These are phyloP conservation scores for Hemisphaericaspora xylanilytica DNA, from an alignment of 1,139 yeast genomes.

Conservation along the genomic window DNA sequence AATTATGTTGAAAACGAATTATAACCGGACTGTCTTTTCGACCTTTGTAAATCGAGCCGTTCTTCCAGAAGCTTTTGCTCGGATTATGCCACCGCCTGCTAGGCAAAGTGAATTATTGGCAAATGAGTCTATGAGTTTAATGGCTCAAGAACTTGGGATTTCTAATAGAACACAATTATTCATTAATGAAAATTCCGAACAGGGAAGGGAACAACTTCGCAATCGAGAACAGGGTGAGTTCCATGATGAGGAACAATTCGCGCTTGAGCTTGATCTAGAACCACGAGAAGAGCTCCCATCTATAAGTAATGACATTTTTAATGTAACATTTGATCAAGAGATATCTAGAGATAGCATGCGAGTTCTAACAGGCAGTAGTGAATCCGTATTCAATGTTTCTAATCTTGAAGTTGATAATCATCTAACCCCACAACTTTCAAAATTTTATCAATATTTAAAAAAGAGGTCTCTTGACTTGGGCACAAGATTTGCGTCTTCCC, in stretches of 20 bases:
- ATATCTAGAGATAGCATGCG: neutral
- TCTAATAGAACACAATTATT: constrained; percentile 7
- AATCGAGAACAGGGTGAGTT: neutral
- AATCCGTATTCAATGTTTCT: neutral
- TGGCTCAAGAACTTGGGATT: constrained; percentile 2
- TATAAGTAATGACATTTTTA: constrained; percentile 4
- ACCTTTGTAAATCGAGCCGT: constrained; percentile 2
- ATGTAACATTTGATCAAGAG: constrained; percentile 6
- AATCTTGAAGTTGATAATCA: neutral
- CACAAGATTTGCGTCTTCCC: constrained; percentile 1
- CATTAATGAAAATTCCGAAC: constrained; percentile 10
- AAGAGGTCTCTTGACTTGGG: constrained; percentile 5
- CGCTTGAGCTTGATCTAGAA: neutral
- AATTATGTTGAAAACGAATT: neutral
- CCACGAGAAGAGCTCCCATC: neutral
- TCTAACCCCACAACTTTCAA: constrained; percentile 5
- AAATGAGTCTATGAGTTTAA: neutral
- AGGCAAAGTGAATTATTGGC: neutral
- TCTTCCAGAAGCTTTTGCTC: neutral
- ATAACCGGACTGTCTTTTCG: neutral
- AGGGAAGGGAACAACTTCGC: constrained; percentile 7
- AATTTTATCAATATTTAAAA: constrained; percentile 8
- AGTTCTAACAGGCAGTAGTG: neutral
- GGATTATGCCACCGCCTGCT: neutral
- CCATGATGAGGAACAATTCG: neutral